These are phyloP conservation scores for Acer negundo DNA, from an alignment of 345 rosid genomes.

Conservation along the genomic window DNA sequence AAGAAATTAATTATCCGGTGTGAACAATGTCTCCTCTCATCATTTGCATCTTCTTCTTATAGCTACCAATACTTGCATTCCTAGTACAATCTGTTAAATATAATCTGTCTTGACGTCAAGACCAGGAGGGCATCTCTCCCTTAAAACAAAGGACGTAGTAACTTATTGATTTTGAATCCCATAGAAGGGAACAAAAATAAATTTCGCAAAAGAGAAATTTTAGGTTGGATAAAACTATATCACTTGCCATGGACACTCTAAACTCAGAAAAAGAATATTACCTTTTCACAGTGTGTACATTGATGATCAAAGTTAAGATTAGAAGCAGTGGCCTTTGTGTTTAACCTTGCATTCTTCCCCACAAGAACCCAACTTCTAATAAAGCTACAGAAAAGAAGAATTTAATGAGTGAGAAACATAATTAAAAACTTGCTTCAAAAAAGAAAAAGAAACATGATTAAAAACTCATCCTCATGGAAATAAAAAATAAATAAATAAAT, in stretches of 20 bases:
- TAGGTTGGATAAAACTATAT: slow-evolving; percentile 12
- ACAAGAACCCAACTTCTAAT: slow-evolving; percentile 77
- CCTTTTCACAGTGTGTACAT: slow-evolving; percentile 97
- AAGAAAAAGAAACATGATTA: background rate
- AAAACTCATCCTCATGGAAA: background rate
- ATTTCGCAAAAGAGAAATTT: background rate
- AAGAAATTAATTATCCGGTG: too few species aligned
- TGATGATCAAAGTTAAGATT: slow-evolving; percentile 76
- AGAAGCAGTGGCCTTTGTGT: slow-evolving; percentile 64
- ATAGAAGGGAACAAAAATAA: too few species aligned
- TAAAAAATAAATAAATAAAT: background rate
- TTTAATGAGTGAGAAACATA: background rate
- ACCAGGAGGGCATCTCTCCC: background rate
- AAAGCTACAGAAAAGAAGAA: slow-evolving; percentile 57
- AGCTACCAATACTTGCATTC: too few species aligned
- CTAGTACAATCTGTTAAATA: background rate
- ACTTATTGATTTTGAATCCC: background rate
- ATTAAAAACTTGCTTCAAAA: slow-evolving; percentile 44
- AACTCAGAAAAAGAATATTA: slow-evolving; percentile 21
- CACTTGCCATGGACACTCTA: background rate
- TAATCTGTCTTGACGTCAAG: background rate
- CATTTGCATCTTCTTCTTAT: too few species aligned
- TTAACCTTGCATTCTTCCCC: slow-evolving; percentile 79
- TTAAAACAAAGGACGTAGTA: background rate
- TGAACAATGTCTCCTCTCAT: too few species aligned